phyloP scores from a whole-genome alignment of 2,329 filamentous ascomycete species.

The Arthrobotrys musiformis region DNA sequence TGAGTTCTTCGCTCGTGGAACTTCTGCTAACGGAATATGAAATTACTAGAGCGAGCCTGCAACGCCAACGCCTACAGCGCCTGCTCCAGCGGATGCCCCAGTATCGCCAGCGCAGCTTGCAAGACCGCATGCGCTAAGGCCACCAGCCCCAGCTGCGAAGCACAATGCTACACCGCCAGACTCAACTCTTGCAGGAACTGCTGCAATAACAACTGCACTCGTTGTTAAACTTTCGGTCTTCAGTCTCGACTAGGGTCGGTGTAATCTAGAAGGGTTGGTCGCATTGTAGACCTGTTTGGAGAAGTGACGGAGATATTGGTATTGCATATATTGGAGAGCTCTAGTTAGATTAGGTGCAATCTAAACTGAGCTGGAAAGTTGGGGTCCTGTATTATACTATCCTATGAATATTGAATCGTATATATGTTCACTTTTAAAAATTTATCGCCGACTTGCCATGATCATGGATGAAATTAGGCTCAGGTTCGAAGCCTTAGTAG shows the following conservation, averaged over 20 bases:
- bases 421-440: neutral
- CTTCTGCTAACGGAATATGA: neutral
- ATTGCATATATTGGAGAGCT: too few relatives aligned
- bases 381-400: neutral
- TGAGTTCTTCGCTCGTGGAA: too few relatives aligned
- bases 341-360: neutral
- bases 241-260: too few relatives aligned
- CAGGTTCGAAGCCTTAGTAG: too few relatives aligned
- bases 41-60: constrained; percentile 15
- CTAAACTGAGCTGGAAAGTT: too few relatives aligned
- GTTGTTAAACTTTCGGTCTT: neutral
- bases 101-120: constrained; percentile 7
- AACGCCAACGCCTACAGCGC: neutral
- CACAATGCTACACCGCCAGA: constrained; percentile 7
- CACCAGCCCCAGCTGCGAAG: constrained; percentile 13
- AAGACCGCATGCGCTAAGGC: neutral
- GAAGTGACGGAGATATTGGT: too few relatives aligned
- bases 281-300: too few relatives aligned
- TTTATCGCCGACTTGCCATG: too few relatives aligned
- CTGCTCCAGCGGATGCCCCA: too few relatives aligned
- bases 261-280: too few relatives aligned
- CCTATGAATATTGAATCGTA: neutral
- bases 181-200: constrained; percentile 1
- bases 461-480: too few relatives aligned
- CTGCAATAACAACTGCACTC: neutral